Base-by-base conservation (phyloP, 768 basidiomycete species). In the Hygrophorus pudorinus region DNA sequence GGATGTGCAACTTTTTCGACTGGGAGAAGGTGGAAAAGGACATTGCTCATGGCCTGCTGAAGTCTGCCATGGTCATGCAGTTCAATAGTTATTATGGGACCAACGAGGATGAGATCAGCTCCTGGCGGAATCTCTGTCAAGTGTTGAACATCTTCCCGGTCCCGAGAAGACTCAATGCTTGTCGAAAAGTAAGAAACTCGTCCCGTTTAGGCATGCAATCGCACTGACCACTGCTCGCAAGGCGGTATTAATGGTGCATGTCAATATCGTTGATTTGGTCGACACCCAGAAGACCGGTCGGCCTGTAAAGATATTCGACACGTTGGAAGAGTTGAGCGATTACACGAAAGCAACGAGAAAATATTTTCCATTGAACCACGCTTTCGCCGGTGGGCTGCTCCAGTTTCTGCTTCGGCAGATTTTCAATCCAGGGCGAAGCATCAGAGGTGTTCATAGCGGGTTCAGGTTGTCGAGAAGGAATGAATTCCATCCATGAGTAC, bases 231-330 rank as follows among this genome's bases (percentile, higher is more conserved):
- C 16, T 29, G 9, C 13, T 16, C 31, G 5, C 17, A 32, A 66
- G 65, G 55, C 52, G 2, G 59, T 68, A 4, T 31, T 42, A 12
- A 42, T 41, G 9, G 58, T 55, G 0, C 59, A 65, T 43, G 66
- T 69, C 29, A 71, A 71, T 47, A 52, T 70, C 14, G 59, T 68
- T 2, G 68, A 70, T 44, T 48, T 71, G 5, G 53, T 65, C 7
- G 59, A 67, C 41, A 48, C 45, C 5, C 39, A 32, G 2, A 44
- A 45, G 1, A 48, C 52, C 3, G 46, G 44, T 2, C 28, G 36
- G 7, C 41, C 38, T 0, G 45, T 60, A 11, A 46, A 10, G 0
- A 47, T 50, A 0, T 68, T 66, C 46, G 12, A 4, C 0, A 57
- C 57, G 1, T 63, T 63, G 11, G 1, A 33, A 0, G 56, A 46